Percentiles rank a stretch among this genome's conserved stretches.
Conservation (phyloP, 2,329 filamentous ascomycete species). For the Aspergillus quadricinctus region DNA sequence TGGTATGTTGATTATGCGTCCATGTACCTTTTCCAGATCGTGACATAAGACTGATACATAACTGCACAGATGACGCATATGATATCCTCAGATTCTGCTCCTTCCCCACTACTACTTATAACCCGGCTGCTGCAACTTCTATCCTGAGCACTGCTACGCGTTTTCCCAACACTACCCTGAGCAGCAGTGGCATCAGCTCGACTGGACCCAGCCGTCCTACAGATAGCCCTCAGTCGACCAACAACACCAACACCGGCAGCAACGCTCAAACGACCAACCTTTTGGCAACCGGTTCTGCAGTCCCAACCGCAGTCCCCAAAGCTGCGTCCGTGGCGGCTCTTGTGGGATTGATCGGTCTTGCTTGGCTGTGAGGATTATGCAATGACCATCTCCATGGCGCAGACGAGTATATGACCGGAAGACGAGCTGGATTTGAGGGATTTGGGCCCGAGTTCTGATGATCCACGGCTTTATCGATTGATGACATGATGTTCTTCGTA, state of each 20-base stretch:
- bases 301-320: conserved; percentile 11
- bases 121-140: conserved; percentile 19
- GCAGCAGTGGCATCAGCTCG: not conserved
- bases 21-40: not conserved
- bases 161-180: not conserved
- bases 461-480: not conserved
- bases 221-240: not conserved
- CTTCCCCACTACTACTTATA: conserved; percentile 25
- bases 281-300: conserved; percentile 10
- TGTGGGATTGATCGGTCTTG: conserved; percentile 21
- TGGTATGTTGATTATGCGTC: conserved; percentile 15
- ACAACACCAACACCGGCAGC: not conserved
- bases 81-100: conserved; percentile 26
- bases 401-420: not conserved
- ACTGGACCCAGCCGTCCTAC: not conserved
- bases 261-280: conserved; percentile 11
- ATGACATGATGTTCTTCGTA: not conserved
- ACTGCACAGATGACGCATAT: conserved; percentile 25
- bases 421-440: not conserved
- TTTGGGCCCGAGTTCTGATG: not conserved
- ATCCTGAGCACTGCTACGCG: conserved; percentile 4
- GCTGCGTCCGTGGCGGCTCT: conserved; percentile 18
- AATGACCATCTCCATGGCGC: not conserved
- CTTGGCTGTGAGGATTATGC: conserved; percentile 17
- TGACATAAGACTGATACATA: conserved; percentile 1